These are phyloP conservation scores for Nemania serpens DNA, from an alignment of 2,329 filamentous ascomycete genomes.

Conservation along the genomic window DNA sequence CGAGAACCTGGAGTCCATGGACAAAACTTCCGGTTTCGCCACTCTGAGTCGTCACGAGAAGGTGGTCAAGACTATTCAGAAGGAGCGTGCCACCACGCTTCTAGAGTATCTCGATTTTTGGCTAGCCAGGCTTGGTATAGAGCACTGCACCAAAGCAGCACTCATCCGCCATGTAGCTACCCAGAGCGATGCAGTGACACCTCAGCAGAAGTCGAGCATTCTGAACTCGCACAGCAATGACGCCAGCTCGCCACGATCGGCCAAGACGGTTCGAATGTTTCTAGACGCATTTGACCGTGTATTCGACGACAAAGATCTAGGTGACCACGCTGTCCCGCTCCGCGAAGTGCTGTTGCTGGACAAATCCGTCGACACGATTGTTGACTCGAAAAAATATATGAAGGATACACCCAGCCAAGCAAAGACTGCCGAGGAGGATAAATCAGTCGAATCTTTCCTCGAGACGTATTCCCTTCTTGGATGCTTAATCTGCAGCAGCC, in stretches of 20 bases:
- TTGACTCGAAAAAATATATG: slow-evolving; percentile 58
- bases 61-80: slow-evolving; percentile 52
- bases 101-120: slow-evolving; percentile 60
- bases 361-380: slow-evolving; percentile 57
- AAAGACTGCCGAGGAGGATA: slow-evolving; percentile 43
- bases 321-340: slow-evolving; percentile 50
- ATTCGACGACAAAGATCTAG: slow-evolving; percentile 48
- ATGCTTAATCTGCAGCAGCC: slow-evolving; percentile 63
- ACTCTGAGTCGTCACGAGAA: slow-evolving; percentile 58
- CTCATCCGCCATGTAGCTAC: slow-evolving; percentile 59
- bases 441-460: slow-evolving; percentile 52
- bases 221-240: slow-evolving; percentile 54
- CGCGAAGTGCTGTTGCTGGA: slow-evolving; percentile 59
- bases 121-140: slow-evolving; percentile 55
- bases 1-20: slow-evolving; percentile 61
- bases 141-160: slow-evolving; percentile 56
- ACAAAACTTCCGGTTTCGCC: slow-evolving; percentile 61
- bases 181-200: slow-evolving; percentile 54
- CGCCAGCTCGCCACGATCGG: slow-evolving; percentile 48
- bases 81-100: slow-evolving; percentile 57
- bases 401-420: slow-evolving; percentile 49
- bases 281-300: slow-evolving; percentile 62
- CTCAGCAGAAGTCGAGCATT: slow-evolving; percentile 59
- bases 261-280: slow-evolving; percentile 54
- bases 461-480: slow-evolving; percentile 61